phyloP scores from a whole-genome alignment of 306 rosid species.

The Myrica gale region DNA sequence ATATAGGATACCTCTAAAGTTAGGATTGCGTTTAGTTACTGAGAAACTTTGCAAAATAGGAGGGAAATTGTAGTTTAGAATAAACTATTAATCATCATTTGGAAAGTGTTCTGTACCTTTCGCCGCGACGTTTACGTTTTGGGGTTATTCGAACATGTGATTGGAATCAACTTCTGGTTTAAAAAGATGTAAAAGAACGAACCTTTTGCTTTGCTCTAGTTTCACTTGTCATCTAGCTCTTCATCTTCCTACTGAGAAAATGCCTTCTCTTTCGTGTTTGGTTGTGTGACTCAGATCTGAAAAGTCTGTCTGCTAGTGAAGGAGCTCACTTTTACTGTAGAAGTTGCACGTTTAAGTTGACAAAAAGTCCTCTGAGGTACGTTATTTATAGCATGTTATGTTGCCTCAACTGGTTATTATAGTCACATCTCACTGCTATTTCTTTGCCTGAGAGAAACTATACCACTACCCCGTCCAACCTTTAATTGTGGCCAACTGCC shows the following conservation, averaged over 20 bases:
- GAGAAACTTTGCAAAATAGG: background rate
- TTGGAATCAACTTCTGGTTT: background rate
- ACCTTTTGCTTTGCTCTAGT: background rate
- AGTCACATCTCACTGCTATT: background rate
- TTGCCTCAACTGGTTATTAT: background rate
- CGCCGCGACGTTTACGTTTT: too few relatives aligned
- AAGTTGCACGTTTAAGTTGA: slow-evolving; percentile 60
- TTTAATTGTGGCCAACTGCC: too few relatives aligned
- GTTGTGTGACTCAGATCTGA: slow-evolving; percentile 50
- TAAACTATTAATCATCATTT: too few relatives aligned
- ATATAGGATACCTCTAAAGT: background rate
- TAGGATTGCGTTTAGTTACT: background rate
- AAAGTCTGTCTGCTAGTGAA: slow-evolving; percentile 44
- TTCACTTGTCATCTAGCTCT: background rate
- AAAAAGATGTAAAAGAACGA: background rate
- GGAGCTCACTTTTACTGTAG: slow-evolving; percentile 70
- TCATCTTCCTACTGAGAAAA: background rate
- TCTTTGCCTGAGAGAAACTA: too few relatives aligned
- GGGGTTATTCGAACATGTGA: too few relatives aligned
- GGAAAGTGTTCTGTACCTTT: too few relatives aligned
- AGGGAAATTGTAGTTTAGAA: too few relatives aligned
- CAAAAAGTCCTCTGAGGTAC: slow-evolving; percentile 64
- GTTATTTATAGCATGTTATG: background rate
- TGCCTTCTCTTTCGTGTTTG: background rate
- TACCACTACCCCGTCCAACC: too few relatives aligned